Percentiles rank a stretch among this genome's conserved stretches.
phyloP scores from a whole-genome alignment of 805 yeast genomes.

The Starmerella cellae region DNA sequence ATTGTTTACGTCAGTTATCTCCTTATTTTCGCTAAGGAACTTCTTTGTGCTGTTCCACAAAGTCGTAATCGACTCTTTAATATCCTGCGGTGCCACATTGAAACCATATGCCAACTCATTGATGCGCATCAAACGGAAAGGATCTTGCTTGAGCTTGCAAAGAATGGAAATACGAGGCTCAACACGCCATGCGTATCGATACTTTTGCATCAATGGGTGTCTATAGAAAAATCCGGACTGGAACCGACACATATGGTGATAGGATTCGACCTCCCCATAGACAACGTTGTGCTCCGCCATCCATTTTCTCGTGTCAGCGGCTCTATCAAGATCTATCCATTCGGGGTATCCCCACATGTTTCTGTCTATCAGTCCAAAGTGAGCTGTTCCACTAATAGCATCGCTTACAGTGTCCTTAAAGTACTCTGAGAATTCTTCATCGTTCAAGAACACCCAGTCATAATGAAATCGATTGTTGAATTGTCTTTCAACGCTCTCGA shows the following conservation, averaged over 20 bases:
- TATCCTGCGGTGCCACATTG: slow-evolving; percentile 52
- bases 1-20: slow-evolving; percentile 43
- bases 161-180: slow-evolving; percentile 52
- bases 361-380: slow-evolving; percentile 47
- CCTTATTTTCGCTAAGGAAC: slow-evolving; percentile 35
- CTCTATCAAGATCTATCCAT: slow-evolving; percentile 44
- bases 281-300: slow-evolving; percentile 36
- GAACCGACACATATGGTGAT: slow-evolving; percentile 73
- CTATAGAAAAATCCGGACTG: slow-evolving; percentile 61
- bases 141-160: slow-evolving; percentile 53
- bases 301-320: slow-evolving; percentile 34
- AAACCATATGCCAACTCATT: slow-evolving; percentile 53
- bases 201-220: slow-evolving; percentile 44
- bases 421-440: slow-evolving; percentile 45
- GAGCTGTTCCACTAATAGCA: slow-evolving; percentile 45
- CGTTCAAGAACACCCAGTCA: slow-evolving; percentile 73
- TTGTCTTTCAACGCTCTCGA: slow-evolving; percentile 50
- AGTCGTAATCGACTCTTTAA: slow-evolving; percentile 44
- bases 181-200: slow-evolving; percentile 63
- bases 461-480: slow-evolving; percentile 51
- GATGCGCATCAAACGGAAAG: slow-evolving; percentile 45
- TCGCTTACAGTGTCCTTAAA: slow-evolving; percentile 39
- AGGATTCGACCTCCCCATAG: slow-evolving; percentile 48
- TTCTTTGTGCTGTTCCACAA: slow-evolving; percentile 46
- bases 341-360: slow-evolving; percentile 61